Evolutionary conservation across 148 eudicot species (phyloP).

Genomic region (Camellia granthamiana): DNA sequence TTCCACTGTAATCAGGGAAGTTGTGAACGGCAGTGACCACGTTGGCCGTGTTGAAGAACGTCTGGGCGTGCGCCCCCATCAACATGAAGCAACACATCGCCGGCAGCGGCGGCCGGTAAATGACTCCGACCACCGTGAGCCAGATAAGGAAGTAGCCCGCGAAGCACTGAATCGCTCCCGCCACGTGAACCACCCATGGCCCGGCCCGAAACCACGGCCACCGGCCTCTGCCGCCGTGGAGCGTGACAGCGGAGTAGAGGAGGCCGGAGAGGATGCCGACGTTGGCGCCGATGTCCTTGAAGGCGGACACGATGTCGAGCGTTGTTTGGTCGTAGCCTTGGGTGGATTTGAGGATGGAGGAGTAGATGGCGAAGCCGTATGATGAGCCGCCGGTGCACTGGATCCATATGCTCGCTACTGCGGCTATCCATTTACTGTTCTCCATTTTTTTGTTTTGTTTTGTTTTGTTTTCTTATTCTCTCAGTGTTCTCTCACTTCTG

Average conservation of each 20-base stretch:
- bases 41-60: conserved; percentile 84
- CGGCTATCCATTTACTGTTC: conserved; percentile 59
- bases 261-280: conserved; percentile 77
- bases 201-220: conserved; percentile 8
- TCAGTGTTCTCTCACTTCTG: neutral
- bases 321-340: conserved; percentile 71
- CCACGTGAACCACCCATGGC: conserved; percentile 64
- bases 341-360: conserved; percentile 57
- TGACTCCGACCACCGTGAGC: conserved; percentile 59
- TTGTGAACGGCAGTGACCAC: conserved; percentile 75
- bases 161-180: conserved; percentile 68
- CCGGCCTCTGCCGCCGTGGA: neutral
- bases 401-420: conserved; percentile 80
- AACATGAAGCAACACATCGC: conserved; percentile 65
- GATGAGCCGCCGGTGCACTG: conserved; percentile 72
- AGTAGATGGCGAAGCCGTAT: conserved; percentile 82
- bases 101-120: conserved; percentile 43
- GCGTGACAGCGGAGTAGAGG: conserved; percentile 49
- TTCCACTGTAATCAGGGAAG: conserved; percentile 67
- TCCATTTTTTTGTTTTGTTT: conserved; percentile 10
- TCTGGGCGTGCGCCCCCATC: conserved; percentile 79
- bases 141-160: conserved; percentile 68
- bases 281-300: conserved; percentile 93
- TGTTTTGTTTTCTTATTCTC: neutral
- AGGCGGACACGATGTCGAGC: conserved; percentile 82